phyloP scores from a whole-genome alignment of 768 basidiomycete species.

The Termitomyces sp. region DNA sequence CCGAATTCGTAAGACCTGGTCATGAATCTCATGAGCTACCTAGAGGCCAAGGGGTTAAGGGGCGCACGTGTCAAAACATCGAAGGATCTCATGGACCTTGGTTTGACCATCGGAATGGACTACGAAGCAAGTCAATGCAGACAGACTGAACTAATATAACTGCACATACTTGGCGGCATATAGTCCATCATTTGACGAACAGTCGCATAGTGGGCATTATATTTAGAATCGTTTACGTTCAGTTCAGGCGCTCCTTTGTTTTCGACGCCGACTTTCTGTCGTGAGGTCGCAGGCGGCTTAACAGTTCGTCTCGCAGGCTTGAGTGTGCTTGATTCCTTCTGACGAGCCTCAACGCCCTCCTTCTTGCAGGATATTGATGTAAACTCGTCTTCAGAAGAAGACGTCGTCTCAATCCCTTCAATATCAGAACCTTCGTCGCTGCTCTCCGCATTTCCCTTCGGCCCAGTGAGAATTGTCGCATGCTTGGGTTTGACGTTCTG shows the following conservation, averaged over 20 bases:
- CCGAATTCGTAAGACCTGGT: slow-evolving; percentile 73
- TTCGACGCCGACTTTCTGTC: slow-evolving; percentile 6
- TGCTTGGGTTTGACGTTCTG: slow-evolving; percentile 19
- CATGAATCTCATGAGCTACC: slow-evolving; percentile 5
- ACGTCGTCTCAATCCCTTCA: slow-evolving; percentile 20
- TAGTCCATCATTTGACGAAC: slow-evolving; percentile 52
- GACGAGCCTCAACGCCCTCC: neutral
- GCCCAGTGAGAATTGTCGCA: slow-evolving; percentile 10
- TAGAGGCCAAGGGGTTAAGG: neutral
- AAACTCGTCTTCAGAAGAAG: slow-evolving; percentile 17
- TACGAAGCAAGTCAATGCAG: slow-evolving; percentile 21
- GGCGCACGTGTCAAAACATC: slow-evolving; percentile 72
- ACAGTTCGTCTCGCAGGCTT: neutral
- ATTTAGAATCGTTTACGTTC: slow-evolving; percentile 45
- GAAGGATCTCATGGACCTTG: slow-evolving; percentile 65
- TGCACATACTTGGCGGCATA: slow-evolving; percentile 52
- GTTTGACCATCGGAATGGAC: slow-evolving; percentile 64
- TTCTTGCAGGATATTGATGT: slow-evolving; percentile 1
- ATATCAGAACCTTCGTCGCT: slow-evolving; percentile 19
- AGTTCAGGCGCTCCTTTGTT: slow-evolving; percentile 28
- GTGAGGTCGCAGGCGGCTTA: neutral
- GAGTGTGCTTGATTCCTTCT: neutral
- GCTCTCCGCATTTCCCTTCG: slow-evolving; percentile 6
- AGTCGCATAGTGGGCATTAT: slow-evolving; percentile 42
- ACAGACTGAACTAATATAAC: neutral